Base-by-base conservation (phyloP, 345 rosid species). In the Aquilaria yunnanensis region DNA sequence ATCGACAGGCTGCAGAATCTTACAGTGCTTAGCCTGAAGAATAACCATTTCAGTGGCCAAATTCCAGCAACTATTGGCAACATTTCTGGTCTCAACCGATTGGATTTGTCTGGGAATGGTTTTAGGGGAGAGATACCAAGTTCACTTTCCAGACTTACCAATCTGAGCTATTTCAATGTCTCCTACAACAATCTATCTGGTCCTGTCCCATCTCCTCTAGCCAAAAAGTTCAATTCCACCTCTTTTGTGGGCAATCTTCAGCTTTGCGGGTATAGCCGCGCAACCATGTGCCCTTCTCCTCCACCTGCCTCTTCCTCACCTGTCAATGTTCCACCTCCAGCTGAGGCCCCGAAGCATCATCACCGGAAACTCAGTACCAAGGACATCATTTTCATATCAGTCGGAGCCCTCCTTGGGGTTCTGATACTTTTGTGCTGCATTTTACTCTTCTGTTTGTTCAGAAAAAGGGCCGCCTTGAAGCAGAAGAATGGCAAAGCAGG, bases 161-260 rank as follows among this genome's bases (percentile, higher is more conserved):
- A 86, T 56, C 96, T 94, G 13, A 73, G 77, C 59, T 81, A 80
- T 51, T 88, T 93, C 78, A 90, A 90, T 73, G 95, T 90, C 63
- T 90, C 99, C 34, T 82, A 74, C 80, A 94, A 94, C 76, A 77
- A 83, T 55, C 92, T 94, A 9, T 90, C 97, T 3, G 95, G 99
- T 64, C 43, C 79, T 32, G 99, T 94, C 49, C 97, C 99, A 16
- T 62, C 83, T 54, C 43, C 46, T 7, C 85, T 94, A 41, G 72
- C 84, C 30, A 82, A 70, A 61, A 90, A 76, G 65, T 94, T 94
- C 92, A 82, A 90, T 78, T 85, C 97, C 63, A 88, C 78, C 71
- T 82, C 96, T 54, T 94, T 90, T 77, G 62, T 79, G 32, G 97
- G 99, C 0, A 94, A 90, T 72, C 63, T 86, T 75, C 89, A 88